These are phyloP conservation scores for Claviceps fusiformis DNA, from an alignment of 2,329 filamentous ascomycete genomes.

Conservation along the genomic window DNA sequence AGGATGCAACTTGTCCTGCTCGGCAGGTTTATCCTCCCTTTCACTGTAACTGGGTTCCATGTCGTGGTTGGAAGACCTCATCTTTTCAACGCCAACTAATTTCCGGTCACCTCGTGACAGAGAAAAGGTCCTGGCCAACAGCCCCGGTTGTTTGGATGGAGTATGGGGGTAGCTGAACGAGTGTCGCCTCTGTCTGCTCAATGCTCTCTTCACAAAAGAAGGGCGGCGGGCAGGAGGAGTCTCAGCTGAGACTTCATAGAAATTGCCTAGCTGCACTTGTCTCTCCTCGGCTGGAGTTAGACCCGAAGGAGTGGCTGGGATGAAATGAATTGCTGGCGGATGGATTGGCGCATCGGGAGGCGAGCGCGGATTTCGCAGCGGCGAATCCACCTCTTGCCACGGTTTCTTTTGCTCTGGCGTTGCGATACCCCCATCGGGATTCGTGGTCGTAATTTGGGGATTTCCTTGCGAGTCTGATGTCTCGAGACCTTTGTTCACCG, in stretches of 20 bases:
- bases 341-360: slow-evolving; percentile 37
- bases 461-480: slow-evolving; percentile 13
- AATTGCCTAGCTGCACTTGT: slow-evolving; percentile 38
- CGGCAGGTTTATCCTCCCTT: slow-evolving; percentile 31
- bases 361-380: slow-evolving; percentile 46
- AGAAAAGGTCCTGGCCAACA: slow-evolving; percentile 39
- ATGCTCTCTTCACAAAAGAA: slow-evolving; percentile 40
- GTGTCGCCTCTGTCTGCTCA: slow-evolving; percentile 33
- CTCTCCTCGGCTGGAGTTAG: slow-evolving; percentile 41
- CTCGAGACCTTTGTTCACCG: slow-evolving; percentile 13
- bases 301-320: slow-evolving; percentile 48
- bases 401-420: slow-evolving; percentile 37
- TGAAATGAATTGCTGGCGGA: slow-evolving; percentile 39
- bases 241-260: slow-evolving; percentile 33
- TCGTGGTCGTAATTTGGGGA: slow-evolving; percentile 25
- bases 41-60: slow-evolving; percentile 24
- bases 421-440: slow-evolving; percentile 26
- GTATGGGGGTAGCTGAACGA: slow-evolving; percentile 28
- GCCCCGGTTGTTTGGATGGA: slow-evolving; percentile 24
- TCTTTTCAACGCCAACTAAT: slow-evolving; percentile 14
- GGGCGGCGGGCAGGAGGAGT: slow-evolving; percentile 31
- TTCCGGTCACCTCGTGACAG: slow-evolving; percentile 29
- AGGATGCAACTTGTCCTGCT: slow-evolving; percentile 44
- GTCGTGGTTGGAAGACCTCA: slow-evolving; percentile 14
- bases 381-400: slow-evolving; percentile 45